These are phyloP conservation scores for Thymus quinquecostatus DNA, from an alignment of 257 asterid genomes.

Conservation along the genomic window DNA sequence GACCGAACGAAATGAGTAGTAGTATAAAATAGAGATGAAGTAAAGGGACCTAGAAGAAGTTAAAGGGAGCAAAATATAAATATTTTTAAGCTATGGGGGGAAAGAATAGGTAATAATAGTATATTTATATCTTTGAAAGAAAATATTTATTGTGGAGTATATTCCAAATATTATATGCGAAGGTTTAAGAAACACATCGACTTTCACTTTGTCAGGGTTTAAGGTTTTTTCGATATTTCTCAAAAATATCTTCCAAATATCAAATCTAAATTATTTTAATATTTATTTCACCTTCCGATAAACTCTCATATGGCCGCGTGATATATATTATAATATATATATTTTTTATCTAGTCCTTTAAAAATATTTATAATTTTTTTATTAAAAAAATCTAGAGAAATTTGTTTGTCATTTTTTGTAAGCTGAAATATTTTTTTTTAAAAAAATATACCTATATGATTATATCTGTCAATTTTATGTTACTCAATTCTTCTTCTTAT, in stretches of 20 bases:
- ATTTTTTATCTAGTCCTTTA: not conserved
- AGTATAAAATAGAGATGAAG: not conserved
- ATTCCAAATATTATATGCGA: not conserved
- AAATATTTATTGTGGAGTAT: conserved; percentile 9
- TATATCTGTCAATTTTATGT: too few relatives aligned
- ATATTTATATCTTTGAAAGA: not conserved
- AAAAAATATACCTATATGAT: too few relatives aligned
- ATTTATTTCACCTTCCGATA: conserved; percentile 11
- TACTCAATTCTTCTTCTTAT: not conserved
- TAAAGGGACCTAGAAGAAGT: not conserved
- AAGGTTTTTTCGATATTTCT: conserved; percentile 35
- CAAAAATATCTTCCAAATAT: conserved; percentile 9
- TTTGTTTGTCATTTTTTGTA: not conserved
- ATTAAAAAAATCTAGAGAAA: too few relatives aligned
- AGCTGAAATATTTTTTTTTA: too few relatives aligned
- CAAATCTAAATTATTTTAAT: conserved; percentile 2
- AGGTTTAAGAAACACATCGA: conserved; percentile 15
- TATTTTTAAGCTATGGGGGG: not conserved
- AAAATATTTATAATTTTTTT: too few relatives aligned
- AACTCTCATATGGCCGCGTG: not conserved
- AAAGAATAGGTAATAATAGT: not conserved
- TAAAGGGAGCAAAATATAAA: conserved; percentile 2
- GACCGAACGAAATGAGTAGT: too few relatives aligned
- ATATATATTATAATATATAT: not conserved
- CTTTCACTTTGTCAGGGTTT: conserved; percentile 38